Evolutionary conservation across 164 flowering plant genomes (phyloP), one percentile per base, ranked within the genome.

Genomic region (Houttuynia cordata): DNA sequence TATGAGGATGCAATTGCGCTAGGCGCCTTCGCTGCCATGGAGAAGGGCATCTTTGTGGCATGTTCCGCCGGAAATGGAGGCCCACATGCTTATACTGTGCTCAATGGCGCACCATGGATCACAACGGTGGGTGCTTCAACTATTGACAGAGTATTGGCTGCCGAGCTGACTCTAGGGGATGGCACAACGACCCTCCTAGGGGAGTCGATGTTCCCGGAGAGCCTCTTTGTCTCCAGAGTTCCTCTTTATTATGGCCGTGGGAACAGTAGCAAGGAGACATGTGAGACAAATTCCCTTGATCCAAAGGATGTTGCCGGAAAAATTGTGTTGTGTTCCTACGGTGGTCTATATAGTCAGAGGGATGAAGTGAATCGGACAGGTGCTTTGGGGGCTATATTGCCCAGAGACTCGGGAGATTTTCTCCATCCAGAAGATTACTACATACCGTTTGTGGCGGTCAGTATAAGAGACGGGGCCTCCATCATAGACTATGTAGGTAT

Each of bases 381-480:
- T 0, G 65, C 70, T 40, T 22, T 13, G n/a, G 65, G 53, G n/a
- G 65, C 58, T 1, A 62, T 67, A 10, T 19, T 62, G 19, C n/a
- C 40, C 53, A 40, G 62, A 20, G 62, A 67, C 24, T 50, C 47
- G 24, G 57, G 42, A 3, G 50, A 62, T 10, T 51, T 57, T 25
- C 4, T 62, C 10, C 5, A 5, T 17, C 62, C 61, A 14, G 3
- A 13, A 24, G 10, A 62, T 25, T 41, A 61, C 47, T 51, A 1
- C 42, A 37, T 57, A 54, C 86, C 86, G 0, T 71, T 71, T 0
- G 66, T 75, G 0, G 66, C 73, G 23, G 12, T 80, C 25, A 60
- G 24, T 17, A 58, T 53, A 2, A 18, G 60, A 6, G 56, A 71
- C 4, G 81, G 76, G 0, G 56, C 74, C 12, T 24, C 21, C 1